Base-by-base conservation (phyloP, 2,329 filamentous ascomycete species). In the Hirsutella thompsonii region DNA sequence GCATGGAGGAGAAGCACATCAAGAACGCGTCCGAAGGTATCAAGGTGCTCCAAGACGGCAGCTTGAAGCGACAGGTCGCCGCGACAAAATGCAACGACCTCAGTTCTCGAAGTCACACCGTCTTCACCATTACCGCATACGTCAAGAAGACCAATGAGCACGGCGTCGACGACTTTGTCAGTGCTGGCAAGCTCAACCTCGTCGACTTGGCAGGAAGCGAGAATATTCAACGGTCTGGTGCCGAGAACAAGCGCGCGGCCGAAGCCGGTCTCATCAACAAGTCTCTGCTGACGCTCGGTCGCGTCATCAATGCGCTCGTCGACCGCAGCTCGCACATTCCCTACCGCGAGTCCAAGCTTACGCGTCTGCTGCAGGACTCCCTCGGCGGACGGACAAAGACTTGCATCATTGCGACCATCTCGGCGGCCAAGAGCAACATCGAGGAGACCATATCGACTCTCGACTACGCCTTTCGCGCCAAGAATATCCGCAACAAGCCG, bases 51-150 rank as follows among this genome's bases (percentile, higher is more conserved):
- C 86, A 92, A 52, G 74, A 82, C 47, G 93, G 92, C 46, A 95
- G 88, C 60, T 73, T 92, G 63, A 94, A 89, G 62, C 83, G 92
- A 38, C 92, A 98, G 61, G 92, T 98, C n/a, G 93, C 92, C 5
- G 88, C 93, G 4, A 98, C 92, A n/a, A 96, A 96, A 62, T 98
- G 92, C 74, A 98, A 98, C 59, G 92, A 98, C 53, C 76, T 96
- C 42, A 95, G 89, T 62, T 95, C 89, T 52, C 80, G 92, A 59
- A 94, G 89, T 66, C 93, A 98, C 57, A 98, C 92, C 0, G 83
- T 98, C 19, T 98, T 98, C 56, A 96, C 92, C 8, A 85, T 98
- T 45, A 95, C 90, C 1, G 85, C 89, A 1, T 87, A 89, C 55
- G 81, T 88, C 54, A 94, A 94, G 61, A 81, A 83, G 46, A 77